Base-by-base conservation (phyloP, 176 grass and related monocot genomes). In the Thalia dealbata region DNA sequence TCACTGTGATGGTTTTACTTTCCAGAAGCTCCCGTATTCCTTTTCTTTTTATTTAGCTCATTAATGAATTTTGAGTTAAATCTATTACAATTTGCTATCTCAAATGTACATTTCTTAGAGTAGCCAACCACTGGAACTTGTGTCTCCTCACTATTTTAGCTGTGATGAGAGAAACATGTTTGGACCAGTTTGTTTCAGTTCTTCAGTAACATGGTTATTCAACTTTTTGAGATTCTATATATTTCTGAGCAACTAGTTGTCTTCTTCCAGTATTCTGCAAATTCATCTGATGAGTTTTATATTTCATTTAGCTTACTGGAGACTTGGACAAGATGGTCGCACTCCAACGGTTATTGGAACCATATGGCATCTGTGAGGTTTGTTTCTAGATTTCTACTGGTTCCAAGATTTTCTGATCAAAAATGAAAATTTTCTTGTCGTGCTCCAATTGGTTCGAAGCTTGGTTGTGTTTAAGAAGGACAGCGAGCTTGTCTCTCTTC, bases 291-390 rank as follows among this genome's bases (percentile, higher is more conserved):
- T 24, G n/a, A 6, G 69, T 14, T 60, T 16, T 28, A 21, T 26
- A 56, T 83, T 72, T 38, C 30, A 58, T 92, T 73, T 60, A 88
- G 86, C 73, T 88, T 38, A 78, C 78, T 11, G 86, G 81, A 70
- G 86, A 81, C 62, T 69, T 88, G 30, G 74, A 84, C 56, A 81
- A 78, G 64, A 88, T 88, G 81, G 78, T 84, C 64, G 70, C 81
- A 56, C 78, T 88, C 62, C 86, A 88, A 75, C 81, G 78, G 70
- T 63, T 84, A 43, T 71, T 88, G 52, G 86, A 88, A 30, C 86
- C 75, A 6, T 88, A 84, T 61, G 86, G 81, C 15, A 88, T 88
- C 25, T 88, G 86, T 67, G 81, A 88, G 86, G 86, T 88, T 70
- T 65, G 63, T 81, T 52, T 74, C n/a, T 78, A 23, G 42, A 48